phyloP scores from a whole-genome alignment of 129 eudicot species.

The Flaveria brownii region DNA sequence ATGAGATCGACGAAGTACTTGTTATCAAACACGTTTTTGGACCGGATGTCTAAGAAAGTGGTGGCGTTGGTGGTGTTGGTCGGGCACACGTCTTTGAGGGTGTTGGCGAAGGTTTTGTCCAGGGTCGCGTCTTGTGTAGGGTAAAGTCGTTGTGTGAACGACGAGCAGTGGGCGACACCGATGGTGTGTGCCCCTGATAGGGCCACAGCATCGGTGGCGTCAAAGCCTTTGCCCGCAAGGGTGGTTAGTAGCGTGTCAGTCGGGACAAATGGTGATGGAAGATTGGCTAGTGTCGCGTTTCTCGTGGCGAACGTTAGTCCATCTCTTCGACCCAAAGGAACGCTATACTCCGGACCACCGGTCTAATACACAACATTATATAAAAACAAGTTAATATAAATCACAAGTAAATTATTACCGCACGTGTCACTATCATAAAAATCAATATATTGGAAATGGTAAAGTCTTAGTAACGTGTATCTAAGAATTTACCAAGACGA shows the following conservation, averaged over 20 bases:
- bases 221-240: constrained; percentile 41
- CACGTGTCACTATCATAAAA: too few relatives aligned
- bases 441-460: not conserved
- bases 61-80: constrained; percentile 37
- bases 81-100: constrained; percentile 49
- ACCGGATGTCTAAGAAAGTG: constrained; percentile 48
- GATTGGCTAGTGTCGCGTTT: constrained; percentile 54
- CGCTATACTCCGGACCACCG: constrained; percentile 61
- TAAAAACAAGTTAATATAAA: not conserved
- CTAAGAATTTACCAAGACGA: constrained; percentile 48
- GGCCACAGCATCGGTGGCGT: constrained; percentile 64
- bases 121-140: constrained; percentile 61
- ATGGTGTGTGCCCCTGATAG: constrained; percentile 79
- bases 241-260: constrained; percentile 40
- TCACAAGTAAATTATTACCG: too few relatives aligned
- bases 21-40: constrained; percentile 70
- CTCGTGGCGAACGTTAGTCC: constrained; percentile 54
- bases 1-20: constrained; percentile 64
- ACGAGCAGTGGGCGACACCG: constrained; percentile 54
- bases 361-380: constrained; percentile 33
- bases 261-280: constrained; percentile 50
- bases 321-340: constrained; percentile 63
- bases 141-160: constrained; percentile 54
- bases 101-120: constrained; percentile 53
- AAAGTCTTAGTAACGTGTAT: not conserved